phyloP scores from a whole-genome alignment of 2,329 filamentous ascomycete species.

The Penicillium brevicompactum region DNA sequence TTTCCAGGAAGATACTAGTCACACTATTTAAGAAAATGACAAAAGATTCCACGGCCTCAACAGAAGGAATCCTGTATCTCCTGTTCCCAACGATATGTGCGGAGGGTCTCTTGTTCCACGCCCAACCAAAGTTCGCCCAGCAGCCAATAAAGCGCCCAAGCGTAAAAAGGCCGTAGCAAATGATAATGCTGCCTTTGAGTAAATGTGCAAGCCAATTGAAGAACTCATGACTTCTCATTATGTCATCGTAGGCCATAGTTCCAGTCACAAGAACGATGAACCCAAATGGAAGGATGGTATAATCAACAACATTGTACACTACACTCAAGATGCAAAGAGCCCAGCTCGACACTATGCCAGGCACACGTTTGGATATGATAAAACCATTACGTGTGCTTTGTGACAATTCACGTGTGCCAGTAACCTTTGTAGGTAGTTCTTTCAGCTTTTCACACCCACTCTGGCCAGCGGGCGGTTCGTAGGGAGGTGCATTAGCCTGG shows the following conservation, averaged over 20 bases:
- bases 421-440: too few species aligned
- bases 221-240: constrained; percentile 71
- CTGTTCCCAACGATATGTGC: constrained; percentile 61
- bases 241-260: constrained; percentile 74
- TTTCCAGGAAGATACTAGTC: constrained; percentile 91
- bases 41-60: constrained; percentile 86
- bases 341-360: constrained; percentile 57
- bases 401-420: too few species aligned
- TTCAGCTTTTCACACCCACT: too few species aligned
- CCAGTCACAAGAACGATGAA: constrained; percentile 74
- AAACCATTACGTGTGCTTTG: too few species aligned
- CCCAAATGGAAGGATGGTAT: constrained; percentile 75
- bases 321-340: constrained; percentile 61
- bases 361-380: constrained; percentile 54
- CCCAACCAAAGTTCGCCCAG: constrained; percentile 90
- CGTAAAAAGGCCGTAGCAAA: constrained; percentile 86
- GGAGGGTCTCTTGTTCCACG: constrained; percentile 82
- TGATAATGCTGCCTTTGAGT: constrained; percentile 92
- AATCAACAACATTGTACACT: constrained; percentile 70
- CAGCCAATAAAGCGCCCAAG: constrained; percentile 87
- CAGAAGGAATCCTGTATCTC: constrained; percentile 66
- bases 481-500: too few species aligned
- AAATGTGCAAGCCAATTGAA: constrained; percentile 91
- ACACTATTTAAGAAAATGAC: constrained; percentile 88
- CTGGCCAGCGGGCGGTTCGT: too few species aligned